phyloP scores from a whole-genome alignment of 345 rosid species.

The Salix arbutifolia region DNA sequence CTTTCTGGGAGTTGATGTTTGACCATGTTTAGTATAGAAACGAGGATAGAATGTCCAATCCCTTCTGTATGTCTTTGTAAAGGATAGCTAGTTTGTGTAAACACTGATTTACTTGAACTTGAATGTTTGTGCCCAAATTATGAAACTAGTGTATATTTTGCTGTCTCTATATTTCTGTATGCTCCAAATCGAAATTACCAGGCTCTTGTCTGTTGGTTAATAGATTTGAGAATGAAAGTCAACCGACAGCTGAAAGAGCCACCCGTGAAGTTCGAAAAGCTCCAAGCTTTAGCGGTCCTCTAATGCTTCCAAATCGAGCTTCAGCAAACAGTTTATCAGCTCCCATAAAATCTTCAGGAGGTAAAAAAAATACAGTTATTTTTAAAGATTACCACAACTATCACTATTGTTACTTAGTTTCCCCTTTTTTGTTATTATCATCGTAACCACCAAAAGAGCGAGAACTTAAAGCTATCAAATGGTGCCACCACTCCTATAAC shows the following conservation, averaged over 20 bases:
- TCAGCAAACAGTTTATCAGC: constrained; percentile 98
- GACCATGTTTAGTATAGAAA: not conserved
- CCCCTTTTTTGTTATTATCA: not conserved
- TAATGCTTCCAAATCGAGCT: constrained; percentile 91
- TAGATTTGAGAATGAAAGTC: constrained; percentile 67
- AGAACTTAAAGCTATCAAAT: not conserved
- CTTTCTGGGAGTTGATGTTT: not conserved
- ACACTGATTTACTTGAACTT: not conserved
- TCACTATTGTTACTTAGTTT: constrained; percentile 1
- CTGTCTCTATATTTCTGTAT: not conserved
- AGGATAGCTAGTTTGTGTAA: not conserved
- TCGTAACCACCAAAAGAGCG: not conserved
- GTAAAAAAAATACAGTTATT: constrained; percentile 28
- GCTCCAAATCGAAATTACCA: constrained; percentile 1
- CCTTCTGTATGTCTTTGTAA: not conserved
- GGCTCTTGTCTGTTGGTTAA: constrained; percentile 15
- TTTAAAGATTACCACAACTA: constrained; percentile 1
- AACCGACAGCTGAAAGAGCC: constrained; percentile 38
- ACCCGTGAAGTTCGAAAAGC: constrained; percentile 51
- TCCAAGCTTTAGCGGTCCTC: constrained; percentile 96
- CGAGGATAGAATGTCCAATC: not conserved
- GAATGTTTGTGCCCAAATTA: not conserved
- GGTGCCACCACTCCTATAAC: not conserved
- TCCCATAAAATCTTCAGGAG: constrained; percentile 93
- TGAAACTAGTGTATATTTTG: not conserved